A percentile compares a stretch with the other conserved stretches of the same genome.
phyloP scores from a whole-genome alignment of 1,284 basidiomycete species.

The Tilletia setariae region DNA sequence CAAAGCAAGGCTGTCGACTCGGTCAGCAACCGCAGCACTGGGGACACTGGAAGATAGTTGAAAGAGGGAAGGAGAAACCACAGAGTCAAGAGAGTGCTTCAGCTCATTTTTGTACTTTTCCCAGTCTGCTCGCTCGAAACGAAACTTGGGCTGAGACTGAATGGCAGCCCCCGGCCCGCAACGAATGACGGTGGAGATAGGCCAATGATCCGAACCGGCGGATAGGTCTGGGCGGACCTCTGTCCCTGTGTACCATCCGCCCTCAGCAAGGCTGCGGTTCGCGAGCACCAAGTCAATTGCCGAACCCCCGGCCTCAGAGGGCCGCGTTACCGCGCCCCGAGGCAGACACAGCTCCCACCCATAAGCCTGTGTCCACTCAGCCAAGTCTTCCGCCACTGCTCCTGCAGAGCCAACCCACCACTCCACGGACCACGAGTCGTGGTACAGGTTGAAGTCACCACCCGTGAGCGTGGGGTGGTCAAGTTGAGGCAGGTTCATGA shows the following conservation, averaged over 20 bases:
- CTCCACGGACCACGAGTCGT: neutral
- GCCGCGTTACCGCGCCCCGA: neutral
- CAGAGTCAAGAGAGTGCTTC: neutral
- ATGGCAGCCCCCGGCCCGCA: neutral
- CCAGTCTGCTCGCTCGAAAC: conserved; percentile 11
- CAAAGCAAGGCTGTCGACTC: neutral
- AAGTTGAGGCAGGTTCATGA: neutral
- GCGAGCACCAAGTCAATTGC: conserved; percentile 7
- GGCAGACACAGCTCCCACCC: neutral
- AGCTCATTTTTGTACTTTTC: neutral
- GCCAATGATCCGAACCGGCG: conserved; percentile 10
- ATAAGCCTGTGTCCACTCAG: neutral
- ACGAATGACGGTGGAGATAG: neutral
- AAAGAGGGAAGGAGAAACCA: neutral
- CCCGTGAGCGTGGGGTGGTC: neutral
- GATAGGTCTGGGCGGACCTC: neutral
- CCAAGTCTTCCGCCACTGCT: neutral
- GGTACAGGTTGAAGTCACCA: conserved; percentile 8
- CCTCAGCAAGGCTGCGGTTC: neutral
- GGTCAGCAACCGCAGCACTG: neutral
- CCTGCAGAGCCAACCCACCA: neutral
- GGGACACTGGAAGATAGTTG: neutral
- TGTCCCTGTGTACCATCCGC: neutral
- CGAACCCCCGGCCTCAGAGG: neutral
- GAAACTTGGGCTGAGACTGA: neutral